These are phyloP conservation scores for Aquanectria penicillioides DNA, from an alignment of 2,329 filamentous ascomycete species.

Conservation along the genomic window DNA sequence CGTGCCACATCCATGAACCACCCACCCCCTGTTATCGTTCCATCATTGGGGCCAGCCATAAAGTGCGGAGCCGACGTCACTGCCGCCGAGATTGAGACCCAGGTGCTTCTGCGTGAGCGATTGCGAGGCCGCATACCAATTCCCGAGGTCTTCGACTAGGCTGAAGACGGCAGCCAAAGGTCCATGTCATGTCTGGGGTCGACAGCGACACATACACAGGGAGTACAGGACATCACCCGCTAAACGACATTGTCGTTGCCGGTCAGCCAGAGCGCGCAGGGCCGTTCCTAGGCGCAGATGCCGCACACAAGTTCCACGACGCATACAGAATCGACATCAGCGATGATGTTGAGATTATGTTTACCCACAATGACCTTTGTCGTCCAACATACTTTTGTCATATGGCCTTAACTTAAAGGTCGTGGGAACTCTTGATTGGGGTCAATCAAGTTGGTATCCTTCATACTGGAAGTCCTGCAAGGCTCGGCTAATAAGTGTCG, in stretches of 20 bases:
- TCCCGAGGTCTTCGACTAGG: constrained; percentile 49
- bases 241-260: constrained; percentile 46
- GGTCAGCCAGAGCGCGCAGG: constrained; percentile 32
- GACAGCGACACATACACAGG: constrained; percentile 39
- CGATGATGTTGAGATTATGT: constrained; percentile 32
- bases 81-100: constrained; percentile 42
- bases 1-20: constrained; percentile 35
- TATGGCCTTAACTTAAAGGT: constrained; percentile 28
- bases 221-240: constrained; percentile 39
- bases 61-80: constrained; percentile 48
- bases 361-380: constrained; percentile 41
- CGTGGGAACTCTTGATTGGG: constrained; percentile 42
- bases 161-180: constrained; percentile 28
- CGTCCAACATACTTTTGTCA: constrained; percentile 41
- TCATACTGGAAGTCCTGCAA: constrained; percentile 48
- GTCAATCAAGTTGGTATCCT: constrained; percentile 46
- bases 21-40: constrained; percentile 45
- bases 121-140: constrained; percentile 36
- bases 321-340: constrained; percentile 44
- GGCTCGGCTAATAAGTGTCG: constrained; percentile 31
- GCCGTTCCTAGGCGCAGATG: constrained; percentile 43
- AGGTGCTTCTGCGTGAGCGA: constrained; percentile 40
- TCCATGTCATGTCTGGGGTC: constrained; percentile 41
- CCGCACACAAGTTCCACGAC: constrained; percentile 45
- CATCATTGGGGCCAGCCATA: constrained; percentile 45